These are phyloP conservation scores for Cicer chorassanicum DNA, from an alignment of 306 rosid genomes.

Conservation along the genomic window DNA sequence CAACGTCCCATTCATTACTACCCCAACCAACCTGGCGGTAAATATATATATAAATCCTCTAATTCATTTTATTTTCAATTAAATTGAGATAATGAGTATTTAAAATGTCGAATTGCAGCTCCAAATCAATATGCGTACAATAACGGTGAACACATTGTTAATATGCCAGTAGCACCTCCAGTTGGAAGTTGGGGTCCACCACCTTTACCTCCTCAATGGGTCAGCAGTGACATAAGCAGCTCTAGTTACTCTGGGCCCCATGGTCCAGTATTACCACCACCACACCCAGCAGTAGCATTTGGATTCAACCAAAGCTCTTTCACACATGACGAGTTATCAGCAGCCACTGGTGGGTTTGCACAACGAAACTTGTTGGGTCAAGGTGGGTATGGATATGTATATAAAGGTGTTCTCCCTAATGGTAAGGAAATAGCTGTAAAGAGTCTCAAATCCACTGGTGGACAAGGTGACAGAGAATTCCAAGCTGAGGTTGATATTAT, in stretches of 20 bases:
- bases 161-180: conserved; percentile 43
- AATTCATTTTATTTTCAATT: neutral
- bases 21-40: neutral
- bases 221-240: conserved; percentile 54
- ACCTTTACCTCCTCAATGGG: neutral
- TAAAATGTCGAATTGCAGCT: neutral
- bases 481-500: conserved; percentile 84
- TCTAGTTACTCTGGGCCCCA: conserved; percentile 65
- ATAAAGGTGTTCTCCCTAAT: conserved; percentile 82
- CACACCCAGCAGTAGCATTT: conserved; percentile 69
- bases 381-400: conserved; percentile 87
- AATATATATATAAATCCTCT: neutral
- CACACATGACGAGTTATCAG: conserved; percentile 64
- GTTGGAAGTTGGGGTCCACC: conserved; percentile 45
- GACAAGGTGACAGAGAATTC: conserved; percentile 78
- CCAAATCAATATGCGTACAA: conserved; percentile 30
- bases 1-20: conserved; percentile 38
- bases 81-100: too few species aligned
- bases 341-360: conserved; percentile 68
- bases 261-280: conserved; percentile 68
- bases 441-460: conserved; percentile 68
- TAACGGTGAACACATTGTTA: conserved; percentile 43
- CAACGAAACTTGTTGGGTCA: conserved; percentile 64
- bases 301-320: conserved; percentile 79
- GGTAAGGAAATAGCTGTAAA: conserved; percentile 91